Conservation (phyloP, 176 grass and related monocot genomes). For the Eragrostis nindensis region DNA sequence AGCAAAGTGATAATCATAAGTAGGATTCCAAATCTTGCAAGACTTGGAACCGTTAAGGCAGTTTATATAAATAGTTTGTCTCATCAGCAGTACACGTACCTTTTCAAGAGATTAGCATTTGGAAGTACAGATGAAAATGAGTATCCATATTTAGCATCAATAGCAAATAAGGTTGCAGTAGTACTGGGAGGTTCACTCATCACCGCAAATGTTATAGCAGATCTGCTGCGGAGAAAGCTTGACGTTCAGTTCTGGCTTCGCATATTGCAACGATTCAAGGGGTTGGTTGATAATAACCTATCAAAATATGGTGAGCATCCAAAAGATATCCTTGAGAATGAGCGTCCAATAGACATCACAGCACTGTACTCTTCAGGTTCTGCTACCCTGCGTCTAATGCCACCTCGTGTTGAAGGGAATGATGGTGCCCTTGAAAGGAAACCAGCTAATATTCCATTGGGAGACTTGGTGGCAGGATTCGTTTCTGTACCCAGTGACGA, state of each 20-base stretch:
- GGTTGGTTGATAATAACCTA: background rate
- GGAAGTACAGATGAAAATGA: background rate
- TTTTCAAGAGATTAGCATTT: background rate
- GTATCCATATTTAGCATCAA: background rate
- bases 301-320: background rate
- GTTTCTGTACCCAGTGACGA: background rate
- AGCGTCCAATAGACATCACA: background rate
- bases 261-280: background rate
- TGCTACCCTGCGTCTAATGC: background rate
- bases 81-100: background rate
- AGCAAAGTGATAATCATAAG: slow-evolving; percentile 5
- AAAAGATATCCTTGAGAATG: background rate
- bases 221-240: background rate
- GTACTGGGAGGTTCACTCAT: background rate
- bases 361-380: background rate
- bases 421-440: background rate
- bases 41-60: background rate
- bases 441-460: background rate
- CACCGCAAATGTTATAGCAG: background rate
- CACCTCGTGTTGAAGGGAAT: background rate
- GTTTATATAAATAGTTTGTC: background rate
- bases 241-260: background rate
- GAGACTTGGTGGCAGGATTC: background rate
- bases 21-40: background rate
- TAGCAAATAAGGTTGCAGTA: background rate